phyloP scores from a whole-genome alignment of 176 grass and related monocot genomes.

The Phoenix dactylifera region DNA sequence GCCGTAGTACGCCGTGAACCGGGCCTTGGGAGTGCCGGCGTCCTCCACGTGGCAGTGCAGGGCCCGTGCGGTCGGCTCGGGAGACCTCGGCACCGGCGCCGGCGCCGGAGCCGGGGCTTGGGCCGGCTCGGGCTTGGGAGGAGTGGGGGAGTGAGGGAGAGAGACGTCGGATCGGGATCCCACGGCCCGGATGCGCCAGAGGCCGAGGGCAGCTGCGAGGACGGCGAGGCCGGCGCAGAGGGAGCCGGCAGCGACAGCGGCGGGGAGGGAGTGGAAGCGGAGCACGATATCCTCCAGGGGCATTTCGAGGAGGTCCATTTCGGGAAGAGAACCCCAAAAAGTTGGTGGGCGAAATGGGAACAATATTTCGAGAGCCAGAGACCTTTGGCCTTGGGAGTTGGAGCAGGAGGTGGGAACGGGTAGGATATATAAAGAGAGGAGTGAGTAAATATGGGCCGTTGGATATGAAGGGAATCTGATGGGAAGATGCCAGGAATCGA shows the following conservation, averaged over 20 bases:
- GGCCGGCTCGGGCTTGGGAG: background rate
- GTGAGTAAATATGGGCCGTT: constrained; percentile 1
- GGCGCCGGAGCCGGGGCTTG: background rate
- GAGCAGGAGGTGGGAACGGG: background rate
- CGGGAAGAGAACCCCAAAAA: background rate
- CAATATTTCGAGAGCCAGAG: too few species aligned
- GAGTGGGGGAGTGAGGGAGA: background rate
- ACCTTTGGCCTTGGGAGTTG: too few species aligned
- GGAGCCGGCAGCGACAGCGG: constrained; percentile 21
- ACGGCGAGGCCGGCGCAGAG: constrained; percentile 48
- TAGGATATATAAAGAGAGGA: background rate
- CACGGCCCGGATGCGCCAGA: constrained; percentile 54
- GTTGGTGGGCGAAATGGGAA: too few species aligned
- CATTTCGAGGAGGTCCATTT: constrained; percentile 65
- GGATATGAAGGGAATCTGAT: background rate
- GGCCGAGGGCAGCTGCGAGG: constrained; percentile 41
- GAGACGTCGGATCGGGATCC: background rate
- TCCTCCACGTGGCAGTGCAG: background rate
- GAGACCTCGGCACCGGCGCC: background rate
- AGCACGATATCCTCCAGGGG: constrained; percentile 48
- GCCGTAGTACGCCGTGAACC: constrained; percentile 55
- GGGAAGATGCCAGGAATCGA: constrained; percentile 24
- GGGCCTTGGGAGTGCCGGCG: constrained; percentile 34
- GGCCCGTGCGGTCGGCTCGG: background rate
- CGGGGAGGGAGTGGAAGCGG: constrained; percentile 41